Evolutionary conservation across 106 monocot species (phyloP), one percentile per base, ranked within the genome.

Genomic region (Agapanthus africanus): DNA sequence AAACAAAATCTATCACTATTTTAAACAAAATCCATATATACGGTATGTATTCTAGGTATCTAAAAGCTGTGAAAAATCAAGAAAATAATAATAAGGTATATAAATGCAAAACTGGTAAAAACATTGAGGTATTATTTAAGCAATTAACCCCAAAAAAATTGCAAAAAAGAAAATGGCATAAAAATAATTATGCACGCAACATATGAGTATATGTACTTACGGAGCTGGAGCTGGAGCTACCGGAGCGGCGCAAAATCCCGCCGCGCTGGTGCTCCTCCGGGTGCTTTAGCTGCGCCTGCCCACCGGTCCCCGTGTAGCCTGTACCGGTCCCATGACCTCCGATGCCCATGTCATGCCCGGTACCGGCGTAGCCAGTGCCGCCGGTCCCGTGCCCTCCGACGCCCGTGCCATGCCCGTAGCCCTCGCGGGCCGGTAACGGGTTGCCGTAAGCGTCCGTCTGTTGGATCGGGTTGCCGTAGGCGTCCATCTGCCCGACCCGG

Each of bases 181-280:
- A 44, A 47, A 47, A 13, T 13, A 13, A 15, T 15, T 3, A 60
- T 32, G 28, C 28, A 34, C 15, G 60, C n/a, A n/a, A n/a, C n/a
- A n/a, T n/a, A n/a, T n/a, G n/a, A n/a, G 59, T 8, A 59, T 26
- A 59, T 22, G 40, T 23, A 27, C 65, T 66, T 31, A 66, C 66
- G 27, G 65, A 66, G 47, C 68, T 68, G 68, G 68, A 71, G 60
- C 59, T 71, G 42, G 71, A 71, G 60, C 71, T 71, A 13, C 60
- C 60, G 42, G 71, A 71, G 30, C 71, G 71, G 60, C 41, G 60
- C 11, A 40, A 56, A 16, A 39, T 25, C 1, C 71, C 57, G 6
- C 52, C 33, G 23, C 15, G 23, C 7, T 26, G 54, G 38, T 25
- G 70, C 70, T 56, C 54, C 56, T 54, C 14, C 34, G 69, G 31